Percentiles rank a stretch among this genome's conserved stretches.
phyloP scores from a whole-genome alignment of 495 filamentous ascomycete species.

The Penicillium arizonense region DNA sequence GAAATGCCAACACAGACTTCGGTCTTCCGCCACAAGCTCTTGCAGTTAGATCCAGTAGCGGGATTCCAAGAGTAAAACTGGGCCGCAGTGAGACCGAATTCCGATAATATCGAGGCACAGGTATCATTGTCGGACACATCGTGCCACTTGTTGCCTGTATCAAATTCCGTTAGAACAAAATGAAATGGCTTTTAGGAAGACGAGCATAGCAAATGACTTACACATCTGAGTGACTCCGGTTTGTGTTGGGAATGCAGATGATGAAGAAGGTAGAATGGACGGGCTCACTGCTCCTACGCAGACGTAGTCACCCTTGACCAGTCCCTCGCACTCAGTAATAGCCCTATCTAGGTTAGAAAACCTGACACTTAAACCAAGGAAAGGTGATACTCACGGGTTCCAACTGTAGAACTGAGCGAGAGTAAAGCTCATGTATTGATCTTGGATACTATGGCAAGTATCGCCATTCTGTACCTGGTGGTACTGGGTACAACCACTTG shows the following conservation, averaged over 20 bases:
- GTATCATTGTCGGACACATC: neutral
- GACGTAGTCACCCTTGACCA: neutral
- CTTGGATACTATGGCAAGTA: neutral
- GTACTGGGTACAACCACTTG: neutral
- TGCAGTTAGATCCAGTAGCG: neutral
- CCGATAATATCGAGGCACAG: neutral
- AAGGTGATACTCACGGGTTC: neutral
- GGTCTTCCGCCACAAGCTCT: neutral
- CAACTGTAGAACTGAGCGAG: neutral
- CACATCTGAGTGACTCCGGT: no score
- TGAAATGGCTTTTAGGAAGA: no score
- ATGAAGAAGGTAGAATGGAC: neutral
- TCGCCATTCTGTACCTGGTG: neutral
- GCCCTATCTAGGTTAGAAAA: neutral
- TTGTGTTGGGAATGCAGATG: neutral
- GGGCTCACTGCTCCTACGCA: neutral
- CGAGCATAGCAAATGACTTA: no score
- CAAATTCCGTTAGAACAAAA: neutral
- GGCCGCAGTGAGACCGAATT: neutral
- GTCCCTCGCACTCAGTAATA: neutral
- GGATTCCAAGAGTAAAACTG: slow-evolving; percentile 3
- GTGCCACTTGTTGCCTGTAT: neutral
- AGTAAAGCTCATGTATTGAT: neutral
- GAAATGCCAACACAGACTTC: neutral
- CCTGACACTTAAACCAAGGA: no score